These are phyloP conservation scores for Pachyrhizus erosus DNA, from an alignment of 306 rosid species.

Conservation along the genomic window DNA sequence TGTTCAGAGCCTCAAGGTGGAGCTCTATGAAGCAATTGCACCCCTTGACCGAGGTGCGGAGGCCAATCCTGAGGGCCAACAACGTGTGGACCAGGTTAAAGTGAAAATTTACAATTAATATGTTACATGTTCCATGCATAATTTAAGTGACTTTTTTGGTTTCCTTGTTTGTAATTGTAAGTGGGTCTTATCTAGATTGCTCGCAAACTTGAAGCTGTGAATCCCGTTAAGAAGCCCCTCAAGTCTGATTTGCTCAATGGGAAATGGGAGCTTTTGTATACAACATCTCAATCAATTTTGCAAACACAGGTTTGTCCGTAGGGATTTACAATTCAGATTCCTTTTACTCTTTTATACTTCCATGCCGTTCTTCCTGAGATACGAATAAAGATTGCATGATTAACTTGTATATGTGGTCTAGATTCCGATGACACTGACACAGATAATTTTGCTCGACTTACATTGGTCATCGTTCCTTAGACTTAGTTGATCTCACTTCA, in stretches of 20 bases:
- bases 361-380: neutral
- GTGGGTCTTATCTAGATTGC: constrained; percentile 59
- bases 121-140: constrained; percentile 4
- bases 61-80: constrained; percentile 49
- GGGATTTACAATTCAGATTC: constrained; percentile 2
- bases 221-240: constrained; percentile 70
- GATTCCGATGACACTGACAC: no score
- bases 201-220: constrained; percentile 75
- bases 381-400: neutral
- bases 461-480: neutral
- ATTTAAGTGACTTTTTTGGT: constrained; percentile 2
- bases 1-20: constrained; percentile 51
- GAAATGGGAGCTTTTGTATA: constrained; percentile 95
- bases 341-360: neutral
- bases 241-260: constrained; percentile 83
- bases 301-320: constrained; percentile 63
- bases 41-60: constrained; percentile 53
- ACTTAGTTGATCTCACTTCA: constrained; percentile 14
- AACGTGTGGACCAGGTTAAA: constrained; percentile 53
- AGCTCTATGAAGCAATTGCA: constrained; percentile 43
- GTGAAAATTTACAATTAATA: neutral
- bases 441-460: neutral
- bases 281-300: constrained; percentile 79
- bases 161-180: constrained; percentile 16
- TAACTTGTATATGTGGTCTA: neutral